Evolutionary conservation across 495 filamentous ascomycete species (phyloP).

Genomic region (Penicillium robsamsonii): DNA sequence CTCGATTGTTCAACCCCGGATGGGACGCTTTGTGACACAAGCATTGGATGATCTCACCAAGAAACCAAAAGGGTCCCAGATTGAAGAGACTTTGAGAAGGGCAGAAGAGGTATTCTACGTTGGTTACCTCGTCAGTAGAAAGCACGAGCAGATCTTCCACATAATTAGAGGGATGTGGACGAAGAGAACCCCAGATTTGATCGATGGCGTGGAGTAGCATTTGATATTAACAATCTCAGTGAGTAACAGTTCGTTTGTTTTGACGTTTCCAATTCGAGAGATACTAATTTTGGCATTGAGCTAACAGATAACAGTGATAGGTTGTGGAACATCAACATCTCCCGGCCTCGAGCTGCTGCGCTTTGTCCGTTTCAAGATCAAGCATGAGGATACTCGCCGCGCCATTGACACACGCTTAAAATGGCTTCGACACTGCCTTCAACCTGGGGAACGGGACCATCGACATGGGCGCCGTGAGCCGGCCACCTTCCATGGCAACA

Average conservation of each 20-base stretch:
- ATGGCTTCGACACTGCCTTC: no score
- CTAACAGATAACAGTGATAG: neutral
- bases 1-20: conserved; percentile 23
- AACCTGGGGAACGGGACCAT: no score
- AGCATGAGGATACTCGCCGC: neutral
- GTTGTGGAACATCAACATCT: neutral
- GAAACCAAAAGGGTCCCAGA: neutral
- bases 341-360: conserved; percentile 15
- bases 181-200: no score
- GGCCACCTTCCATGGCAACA: neutral
- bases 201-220: neutral
- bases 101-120: no score
- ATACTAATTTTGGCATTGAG: neutral
- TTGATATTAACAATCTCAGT: neutral
- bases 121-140: no score
- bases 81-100: conserved; percentile 9
- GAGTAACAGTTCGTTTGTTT: neutral
- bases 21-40: conserved; percentile 6
- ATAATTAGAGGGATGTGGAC: no score
- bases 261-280: neutral
- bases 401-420: no score
- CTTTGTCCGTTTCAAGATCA: conserved; percentile 11
- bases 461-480: no score
- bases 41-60: conserved; percentile 11
- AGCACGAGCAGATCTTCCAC: no score